These are phyloP conservation scores for Rhodotorula graminis DNA, from an alignment of 768 basidiomycete species.

Conservation along the genomic window DNA sequence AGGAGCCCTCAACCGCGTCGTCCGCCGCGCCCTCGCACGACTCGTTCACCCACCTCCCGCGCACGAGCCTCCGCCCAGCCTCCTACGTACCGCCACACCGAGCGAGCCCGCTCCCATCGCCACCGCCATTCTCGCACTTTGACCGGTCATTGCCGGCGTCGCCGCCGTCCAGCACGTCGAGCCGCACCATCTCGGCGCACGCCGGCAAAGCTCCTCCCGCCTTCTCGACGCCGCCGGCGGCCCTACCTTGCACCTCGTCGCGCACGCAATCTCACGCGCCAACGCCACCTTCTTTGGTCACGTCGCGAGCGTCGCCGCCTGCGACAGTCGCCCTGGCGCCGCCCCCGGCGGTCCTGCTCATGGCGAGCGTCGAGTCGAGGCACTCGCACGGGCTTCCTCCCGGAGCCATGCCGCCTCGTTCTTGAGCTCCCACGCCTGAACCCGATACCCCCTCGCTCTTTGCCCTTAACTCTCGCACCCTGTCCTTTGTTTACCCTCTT, in stretches of 20 bases:
- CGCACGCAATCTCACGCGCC: not conserved
- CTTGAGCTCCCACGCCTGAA: too few species aligned
- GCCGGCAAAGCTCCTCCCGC: not conserved
- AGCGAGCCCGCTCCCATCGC: not conserved
- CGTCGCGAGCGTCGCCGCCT: not conserved
- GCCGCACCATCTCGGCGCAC: too few species aligned
- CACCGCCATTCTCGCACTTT: conserved; percentile 7
- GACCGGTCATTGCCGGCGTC: too few species aligned
- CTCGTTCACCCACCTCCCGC: conserved; percentile 5
- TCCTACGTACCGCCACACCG: conserved; percentile 4
- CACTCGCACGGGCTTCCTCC: conserved; percentile 9
- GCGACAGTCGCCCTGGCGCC: too few species aligned
- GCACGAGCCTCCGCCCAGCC: not conserved
- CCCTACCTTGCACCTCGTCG: not conserved
- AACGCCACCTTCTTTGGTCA: too few species aligned
- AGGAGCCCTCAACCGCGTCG: not conserved
- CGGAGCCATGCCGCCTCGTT: not conserved
- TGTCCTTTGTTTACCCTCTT: too few species aligned
- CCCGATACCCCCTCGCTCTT: not conserved
- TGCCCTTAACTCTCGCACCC: not conserved
- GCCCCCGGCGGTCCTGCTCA: not conserved
- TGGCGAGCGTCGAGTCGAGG: not conserved
- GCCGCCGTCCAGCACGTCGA: not conserved
- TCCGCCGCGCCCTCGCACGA: conserved; percentile 2
- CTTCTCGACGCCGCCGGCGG: too few species aligned